Percentiles rank a stretch among this genome's conserved stretches.
Conservation (phyloP, 768 basidiomycete genomes). For the Cystobasidium tubakii region DNA sequence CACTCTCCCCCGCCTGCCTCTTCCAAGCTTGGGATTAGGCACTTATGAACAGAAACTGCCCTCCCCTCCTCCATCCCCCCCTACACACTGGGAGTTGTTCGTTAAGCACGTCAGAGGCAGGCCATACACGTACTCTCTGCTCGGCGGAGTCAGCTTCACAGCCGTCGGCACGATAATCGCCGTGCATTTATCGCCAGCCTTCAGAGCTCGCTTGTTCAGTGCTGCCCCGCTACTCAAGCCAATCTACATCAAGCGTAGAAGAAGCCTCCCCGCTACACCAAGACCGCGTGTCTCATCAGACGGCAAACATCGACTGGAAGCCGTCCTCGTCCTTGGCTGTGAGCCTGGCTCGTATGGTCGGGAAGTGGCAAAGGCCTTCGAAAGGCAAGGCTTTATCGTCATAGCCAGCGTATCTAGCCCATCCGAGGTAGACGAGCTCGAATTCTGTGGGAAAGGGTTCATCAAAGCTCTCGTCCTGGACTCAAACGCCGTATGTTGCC, state of each 20-base stretch:
- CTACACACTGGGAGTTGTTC: slow-evolving; percentile 10
- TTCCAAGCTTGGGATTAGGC: slow-evolving; percentile 5
- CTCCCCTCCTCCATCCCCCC: slow-evolving; percentile 4
- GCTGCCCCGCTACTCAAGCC: slow-evolving; percentile 6
- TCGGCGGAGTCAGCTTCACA: slow-evolving; percentile 14
- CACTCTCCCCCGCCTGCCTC: slow-evolving; percentile 1
- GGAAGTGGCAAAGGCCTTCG: slow-evolving; percentile 67
- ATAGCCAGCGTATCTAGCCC: slow-evolving; percentile 69
- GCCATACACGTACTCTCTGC: neutral
- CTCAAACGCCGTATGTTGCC: slow-evolving; percentile 61
- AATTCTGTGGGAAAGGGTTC: slow-evolving; percentile 65
- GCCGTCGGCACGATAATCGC: neutral
- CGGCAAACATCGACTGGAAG: slow-evolving; percentile 40
- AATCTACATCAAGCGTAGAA: slow-evolving; percentile 5
- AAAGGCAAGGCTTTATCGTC: slow-evolving; percentile 73
- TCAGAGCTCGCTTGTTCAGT: neutral
- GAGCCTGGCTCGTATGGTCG: slow-evolving; percentile 63
- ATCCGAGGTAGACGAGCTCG: slow-evolving; percentile 62
- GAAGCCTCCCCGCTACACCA: slow-evolving; percentile 12
- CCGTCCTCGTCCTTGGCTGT: slow-evolving; percentile 65
- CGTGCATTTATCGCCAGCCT: slow-evolving; percentile 13
- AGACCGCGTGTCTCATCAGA: slow-evolving; percentile 30
- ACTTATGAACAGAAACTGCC: neutral
- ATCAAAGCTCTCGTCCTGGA: slow-evolving; percentile 75
- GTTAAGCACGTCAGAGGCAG: neutral